Base-by-base conservation (phyloP, 2,329 filamentous ascomycete genomes). In the Rachicladosporium sp. region DNA sequence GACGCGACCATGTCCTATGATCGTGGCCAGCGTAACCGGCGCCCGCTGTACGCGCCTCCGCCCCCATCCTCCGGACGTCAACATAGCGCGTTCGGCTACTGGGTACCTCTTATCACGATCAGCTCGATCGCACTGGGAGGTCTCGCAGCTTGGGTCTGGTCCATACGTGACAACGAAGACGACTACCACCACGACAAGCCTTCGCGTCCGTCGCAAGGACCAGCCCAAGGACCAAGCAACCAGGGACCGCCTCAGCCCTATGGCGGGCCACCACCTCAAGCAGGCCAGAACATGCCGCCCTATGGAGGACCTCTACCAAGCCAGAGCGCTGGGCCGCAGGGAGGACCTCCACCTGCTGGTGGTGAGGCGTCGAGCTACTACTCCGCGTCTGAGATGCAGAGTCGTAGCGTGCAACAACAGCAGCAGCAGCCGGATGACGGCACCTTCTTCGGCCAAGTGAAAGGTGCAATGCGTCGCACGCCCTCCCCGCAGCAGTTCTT, bases 101-200 rank as follows among this genome's bases (percentile, higher is more conserved):
- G 88, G 85, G 76, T 94, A 44, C 89, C 89, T 46, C 72, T 96
- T 41, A 80, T 79, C 48, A 64, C 94, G 48, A 95, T 88, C 37
- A 78, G 93, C 43, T 88, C 86, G 35, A 77, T 93, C 50, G 89
- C 89, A 45, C 86, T 88, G 13, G 79, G 83, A 40, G 87, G 88
- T 29, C 66, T 93, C 35, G 88, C 80, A 38, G 86, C 86, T 42
- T 96, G 89, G 89, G 77, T 88, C 44, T 94, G 87, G 87, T 93
- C 82, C 60, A 87, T 93, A 65, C 80, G 85, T 54, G 80, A 85
- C 38, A 80, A 87, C 21, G 71, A 75, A 42, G 71, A 78, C 46
- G 69, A 71, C 46, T 73, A 77, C 38, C 65, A 68, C 40, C 40
- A 51, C 19, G 53, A 63, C 38, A 56, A 54, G 40, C 54, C 54